A percentile compares a stretch with the other conserved stretches of the same genome.
These are phyloP conservation scores for Pseudisothecium myosuroides DNA, from an alignment of 225 moss, liverwort and hornwort genomes.

Conservation along the genomic window DNA sequence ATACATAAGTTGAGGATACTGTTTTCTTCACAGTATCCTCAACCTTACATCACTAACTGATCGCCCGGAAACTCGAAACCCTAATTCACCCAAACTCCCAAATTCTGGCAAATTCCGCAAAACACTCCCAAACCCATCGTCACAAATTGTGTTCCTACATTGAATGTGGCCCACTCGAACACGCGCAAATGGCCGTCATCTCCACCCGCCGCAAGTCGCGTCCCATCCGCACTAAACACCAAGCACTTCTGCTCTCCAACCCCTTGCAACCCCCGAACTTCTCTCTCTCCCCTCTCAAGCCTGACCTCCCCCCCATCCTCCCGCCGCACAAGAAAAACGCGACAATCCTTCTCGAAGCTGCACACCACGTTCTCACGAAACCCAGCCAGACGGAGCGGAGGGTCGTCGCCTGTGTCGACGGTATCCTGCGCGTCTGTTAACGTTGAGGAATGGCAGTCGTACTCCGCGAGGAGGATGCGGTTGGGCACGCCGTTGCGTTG, in stretches of 20 bases:
- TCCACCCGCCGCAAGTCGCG: slow-evolving; percentile 60
- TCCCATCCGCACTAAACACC: slow-evolving; percentile 64
- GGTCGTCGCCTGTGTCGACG: slow-evolving; percentile 56
- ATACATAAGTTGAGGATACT: neutral
- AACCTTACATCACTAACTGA: neutral
- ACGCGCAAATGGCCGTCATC: slow-evolving; percentile 82
- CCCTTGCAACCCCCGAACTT: slow-evolving; percentile 39
- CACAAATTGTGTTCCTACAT: neutral
- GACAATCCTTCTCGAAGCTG: slow-evolving; percentile 61
- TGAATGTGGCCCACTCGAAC: slow-evolving; percentile 60
- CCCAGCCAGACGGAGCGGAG: slow-evolving; percentile 59
- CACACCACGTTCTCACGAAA: slow-evolving; percentile 61
- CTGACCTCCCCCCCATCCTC: slow-evolving; percentile 33
- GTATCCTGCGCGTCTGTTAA: slow-evolving; percentile 52
- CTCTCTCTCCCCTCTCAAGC: slow-evolving; percentile 16
- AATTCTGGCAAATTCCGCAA: neutral
- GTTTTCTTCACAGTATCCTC: neutral
- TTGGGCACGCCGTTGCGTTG: slow-evolving; percentile 59
- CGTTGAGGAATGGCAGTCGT: slow-evolving; percentile 34
- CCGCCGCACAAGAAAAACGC: slow-evolving; percentile 39
- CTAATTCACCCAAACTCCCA: neutral
- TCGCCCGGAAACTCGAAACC: neutral
- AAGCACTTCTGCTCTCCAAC: slow-evolving; percentile 78
- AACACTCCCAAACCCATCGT: neutral
- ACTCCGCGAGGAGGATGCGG: slow-evolving; percentile 51